These are phyloP conservation scores for Aspergillus aculeatus DNA, from an alignment of 2,329 filamentous ascomycete species.

Conservation along the genomic window DNA sequence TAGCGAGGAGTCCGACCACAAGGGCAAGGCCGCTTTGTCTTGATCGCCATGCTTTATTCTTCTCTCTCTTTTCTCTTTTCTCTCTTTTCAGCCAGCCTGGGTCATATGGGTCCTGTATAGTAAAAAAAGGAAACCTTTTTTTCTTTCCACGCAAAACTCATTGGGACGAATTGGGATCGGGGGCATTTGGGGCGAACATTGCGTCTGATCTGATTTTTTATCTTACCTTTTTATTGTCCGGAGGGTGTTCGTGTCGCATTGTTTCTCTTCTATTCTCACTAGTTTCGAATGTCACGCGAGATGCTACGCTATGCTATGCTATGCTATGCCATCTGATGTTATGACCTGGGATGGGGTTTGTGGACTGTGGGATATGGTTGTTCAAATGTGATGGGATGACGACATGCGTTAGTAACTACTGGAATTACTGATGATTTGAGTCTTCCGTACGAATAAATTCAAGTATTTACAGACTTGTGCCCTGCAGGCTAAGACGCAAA, in stretches of 20 bases:
- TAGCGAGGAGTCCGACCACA: conserved; percentile 48
- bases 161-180: conserved; percentile 41
- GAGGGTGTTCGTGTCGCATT: neutral
- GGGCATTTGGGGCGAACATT: conserved; percentile 41
- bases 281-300: neutral
- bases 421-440: neutral
- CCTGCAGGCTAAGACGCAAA: no score
- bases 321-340: neutral
- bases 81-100: conserved; percentile 16
- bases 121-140: conserved; percentile 29
- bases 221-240: neutral
- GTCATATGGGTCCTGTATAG: conserved; percentile 38
- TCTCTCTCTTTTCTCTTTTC: neutral
- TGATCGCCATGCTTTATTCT: conserved; percentile 25
- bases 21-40: conserved; percentile 30
- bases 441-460: neutral
- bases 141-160: conserved; percentile 22
- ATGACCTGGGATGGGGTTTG: neutral
- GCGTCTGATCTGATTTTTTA: conserved; percentile 32
- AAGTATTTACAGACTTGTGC: neutral
- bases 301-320: neutral
- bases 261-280: neutral
- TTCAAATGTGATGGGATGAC: conserved; percentile 1
- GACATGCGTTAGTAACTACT: conserved; percentile 1
- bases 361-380: neutral